Evolutionary conservation across 2,329 filamentous ascomycete genomes (phyloP).

Genomic region (Nothophaeocryptopus gaeumannii): DNA sequence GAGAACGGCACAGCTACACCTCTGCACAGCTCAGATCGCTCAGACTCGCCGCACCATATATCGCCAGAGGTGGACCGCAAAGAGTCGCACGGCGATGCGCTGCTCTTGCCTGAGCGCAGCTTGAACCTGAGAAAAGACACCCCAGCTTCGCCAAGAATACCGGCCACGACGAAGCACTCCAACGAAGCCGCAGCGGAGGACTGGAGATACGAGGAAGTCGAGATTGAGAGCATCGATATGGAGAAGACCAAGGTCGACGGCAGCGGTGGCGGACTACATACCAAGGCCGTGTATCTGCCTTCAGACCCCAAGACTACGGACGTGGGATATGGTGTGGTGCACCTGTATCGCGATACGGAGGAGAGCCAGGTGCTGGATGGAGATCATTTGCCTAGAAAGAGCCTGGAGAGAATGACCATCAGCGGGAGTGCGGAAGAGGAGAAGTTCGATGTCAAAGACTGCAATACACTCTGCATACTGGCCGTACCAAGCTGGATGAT

Average conservation of each 20-base stretch:
- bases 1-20: constrained; percentile 5
- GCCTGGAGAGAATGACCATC: constrained; percentile 22
- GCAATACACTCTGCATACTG: constrained; percentile 86
- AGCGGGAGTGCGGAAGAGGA: constrained; percentile 18
- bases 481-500: constrained; percentile 93
- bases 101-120: constrained; percentile 36
- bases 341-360: constrained; percentile 82
- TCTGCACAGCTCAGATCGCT: constrained; percentile 15
- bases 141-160: constrained; percentile 33
- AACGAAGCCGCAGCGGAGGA: constrained; percentile 58
- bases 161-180: constrained; percentile 37
- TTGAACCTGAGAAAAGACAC: constrained; percentile 37
- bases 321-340: constrained; percentile 87
- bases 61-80: constrained; percentile 20
- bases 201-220: constrained; percentile 78
- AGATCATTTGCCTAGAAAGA: constrained; percentile 41
- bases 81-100: constrained; percentile 36
- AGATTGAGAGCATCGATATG: constrained; percentile 79
- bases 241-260: constrained; percentile 37
- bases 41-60: constrained; percentile 14
- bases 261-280: constrained; percentile 60
- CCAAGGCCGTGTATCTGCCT: constrained; percentile 75
- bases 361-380: constrained; percentile 64
- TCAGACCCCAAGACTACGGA: constrained; percentile 70
- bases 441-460: constrained; percentile 58